phyloP scores from a whole-genome alignment of 805 yeast genomes.

The Candida qinlingensis region DNA sequence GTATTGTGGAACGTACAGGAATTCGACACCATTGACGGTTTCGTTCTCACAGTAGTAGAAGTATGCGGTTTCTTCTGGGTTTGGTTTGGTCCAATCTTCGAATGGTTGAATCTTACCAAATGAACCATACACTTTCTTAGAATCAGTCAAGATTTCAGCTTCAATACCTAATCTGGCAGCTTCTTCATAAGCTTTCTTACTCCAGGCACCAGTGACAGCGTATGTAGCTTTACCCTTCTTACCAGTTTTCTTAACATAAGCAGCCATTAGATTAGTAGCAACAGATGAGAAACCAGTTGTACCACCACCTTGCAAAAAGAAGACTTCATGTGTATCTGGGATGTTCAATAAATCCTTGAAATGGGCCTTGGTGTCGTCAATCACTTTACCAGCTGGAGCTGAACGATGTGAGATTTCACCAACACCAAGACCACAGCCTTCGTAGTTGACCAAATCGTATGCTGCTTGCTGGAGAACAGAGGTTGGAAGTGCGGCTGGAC shows the following conservation, averaged over 20 bases:
- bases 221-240: constrained; percentile 79
- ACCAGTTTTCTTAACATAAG: constrained; percentile 66
- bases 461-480: constrained; percentile 85
- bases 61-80: constrained; percentile 67
- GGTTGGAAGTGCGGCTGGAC: constrained; percentile 91
- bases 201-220: constrained; percentile 92
- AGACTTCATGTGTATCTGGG: constrained; percentile 91
- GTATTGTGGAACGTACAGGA: constrained; percentile 44
- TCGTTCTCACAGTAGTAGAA: constrained; percentile 94
- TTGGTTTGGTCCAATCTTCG: constrained; percentile 53
- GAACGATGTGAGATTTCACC: constrained; percentile 98
- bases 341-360: constrained; percentile 60
- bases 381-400: constrained; percentile 68
- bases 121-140: constrained; percentile 50
- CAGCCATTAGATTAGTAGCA: constrained; percentile 76
- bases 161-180: constrained; percentile 79
- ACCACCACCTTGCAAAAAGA: constrained; percentile 97
- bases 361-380: constrained; percentile 69
- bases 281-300: constrained; percentile 91
- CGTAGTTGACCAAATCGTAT: constrained; percentile 66
- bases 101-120: constrained; percentile 65
- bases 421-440: constrained; percentile 71
- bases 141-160: constrained; percentile 60
- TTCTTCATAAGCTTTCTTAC: constrained; percentile 82
- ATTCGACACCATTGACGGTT: constrained; percentile 92